Evolutionary conservation across 106 monocot genomes (phyloP).

Genomic region (Dendrobium officinale): DNA sequence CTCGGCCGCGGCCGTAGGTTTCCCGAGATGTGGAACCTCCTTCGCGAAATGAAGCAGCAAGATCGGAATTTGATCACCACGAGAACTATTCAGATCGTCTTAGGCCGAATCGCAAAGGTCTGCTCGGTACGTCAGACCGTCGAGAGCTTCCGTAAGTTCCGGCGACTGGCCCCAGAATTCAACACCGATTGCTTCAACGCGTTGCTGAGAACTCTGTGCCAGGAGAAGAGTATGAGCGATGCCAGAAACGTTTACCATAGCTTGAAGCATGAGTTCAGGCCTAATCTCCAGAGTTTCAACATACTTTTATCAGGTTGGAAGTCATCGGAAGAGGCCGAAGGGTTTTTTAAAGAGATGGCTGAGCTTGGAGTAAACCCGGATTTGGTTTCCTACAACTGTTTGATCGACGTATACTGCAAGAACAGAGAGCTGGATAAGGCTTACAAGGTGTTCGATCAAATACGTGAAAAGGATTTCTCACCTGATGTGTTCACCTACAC

Average conservation of each 20-base stretch:
- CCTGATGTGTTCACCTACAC: slow-evolving; percentile 79
- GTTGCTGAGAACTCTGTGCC: slow-evolving; percentile 60
- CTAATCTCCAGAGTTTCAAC: slow-evolving; percentile 69
- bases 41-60: slow-evolving; percentile 26
- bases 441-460: slow-evolving; percentile 24
- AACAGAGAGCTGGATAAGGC: slow-evolving; percentile 50
- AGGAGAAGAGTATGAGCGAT: slow-evolving; percentile 84
- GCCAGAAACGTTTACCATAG: slow-evolving; percentile 66
- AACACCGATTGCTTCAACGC: slow-evolving; percentile 67
- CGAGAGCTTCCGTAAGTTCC: slow-evolving; percentile 51
- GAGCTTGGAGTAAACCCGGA: slow-evolving; percentile 55
- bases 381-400: slow-evolving; percentile 69
- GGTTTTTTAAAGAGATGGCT: slow-evolving; percentile 62
- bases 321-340: slow-evolving; percentile 60
- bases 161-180: slow-evolving; percentile 19
- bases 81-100: slow-evolving; percentile 46
- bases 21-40: slow-evolving; percentile 33
- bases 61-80: slow-evolving; percentile 39
- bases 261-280: slow-evolving; percentile 61
- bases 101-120: slow-evolving; percentile 69
- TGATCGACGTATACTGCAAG: slow-evolving; percentile 85
- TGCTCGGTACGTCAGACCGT: slow-evolving; percentile 77
- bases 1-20: slow-evolving; percentile 66
- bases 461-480: slow-evolving; percentile 35
- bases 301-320: slow-evolving; percentile 73